Percentiles rank a stretch among this genome's conserved stretches.
Evolutionary conservation across 495 filamentous ascomycete species (phyloP).

Genomic region (Aspergillus olivimuriae): DNA sequence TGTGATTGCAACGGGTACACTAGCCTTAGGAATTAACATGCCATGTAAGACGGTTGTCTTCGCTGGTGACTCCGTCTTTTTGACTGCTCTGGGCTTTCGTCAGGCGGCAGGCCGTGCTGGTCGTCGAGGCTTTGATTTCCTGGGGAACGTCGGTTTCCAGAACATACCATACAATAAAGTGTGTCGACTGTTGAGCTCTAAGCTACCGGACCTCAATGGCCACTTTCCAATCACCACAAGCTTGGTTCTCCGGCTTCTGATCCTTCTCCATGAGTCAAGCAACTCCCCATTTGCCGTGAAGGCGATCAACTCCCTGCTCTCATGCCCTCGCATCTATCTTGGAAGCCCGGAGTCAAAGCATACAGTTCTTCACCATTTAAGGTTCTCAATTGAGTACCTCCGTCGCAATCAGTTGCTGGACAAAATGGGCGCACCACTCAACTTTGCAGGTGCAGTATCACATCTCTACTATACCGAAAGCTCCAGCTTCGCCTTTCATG

Average conservation of each 20-base stretch:
- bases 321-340: slow-evolving; percentile 61
- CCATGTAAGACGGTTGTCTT: slow-evolving; percentile 79
- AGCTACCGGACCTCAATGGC: slow-evolving; percentile 64
- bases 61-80: slow-evolving; percentile 60
- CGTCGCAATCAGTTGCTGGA: slow-evolving; percentile 59
- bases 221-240: slow-evolving; percentile 75
- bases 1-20: slow-evolving; percentile 71
- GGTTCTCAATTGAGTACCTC: slow-evolving; percentile 77
- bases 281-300: slow-evolving; percentile 51
- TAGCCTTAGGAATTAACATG: slow-evolving; percentile 79
- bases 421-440: slow-evolving; percentile 52
- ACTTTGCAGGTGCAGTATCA: slow-evolving; percentile 59
- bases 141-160: slow-evolving; percentile 78
- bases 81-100: slow-evolving; percentile 69
- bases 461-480: slow-evolving; percentile 73
- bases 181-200: slow-evolving; percentile 59
- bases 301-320: slow-evolving; percentile 60
- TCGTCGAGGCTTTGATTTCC: slow-evolving; percentile 70
- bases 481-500: slow-evolving; percentile 66
- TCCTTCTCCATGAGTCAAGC: slow-evolving; percentile 57
- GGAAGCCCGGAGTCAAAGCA: slow-evolving; percentile 56
- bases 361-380: slow-evolving; percentile 64
- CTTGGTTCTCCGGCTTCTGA: slow-evolving; percentile 62
- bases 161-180: slow-evolving; percentile 47
- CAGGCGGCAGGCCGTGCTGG: slow-evolving; percentile 73